Base-by-base conservation (phyloP, 2,329 filamentous ascomycete species). In the Pseudocercospora pini-densiflorae region DNA sequence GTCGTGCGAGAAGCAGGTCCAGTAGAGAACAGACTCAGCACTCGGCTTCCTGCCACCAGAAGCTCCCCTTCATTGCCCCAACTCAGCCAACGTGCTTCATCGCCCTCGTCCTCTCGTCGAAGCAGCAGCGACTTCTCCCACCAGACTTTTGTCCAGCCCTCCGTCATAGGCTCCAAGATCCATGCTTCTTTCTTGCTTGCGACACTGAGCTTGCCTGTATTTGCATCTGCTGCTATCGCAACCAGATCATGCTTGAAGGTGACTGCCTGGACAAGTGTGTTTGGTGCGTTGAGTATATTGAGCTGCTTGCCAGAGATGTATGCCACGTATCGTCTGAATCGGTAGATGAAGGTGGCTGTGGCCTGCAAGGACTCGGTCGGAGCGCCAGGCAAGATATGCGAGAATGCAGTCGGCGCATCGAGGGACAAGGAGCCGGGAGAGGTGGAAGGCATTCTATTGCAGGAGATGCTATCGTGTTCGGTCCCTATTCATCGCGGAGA, bases 301-400 rank as follows among this genome's bases (percentile, higher is more conserved):
- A 98, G 88, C 68, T 92, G 92, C 79, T 90, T 92, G 75, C 94
- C 94, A 67, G 92, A 95, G 71, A 97, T 91, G 81, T 98, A 99
- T 60, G 89, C 92, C 78, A 92, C 88, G 72, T 94, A 86, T 72
- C 91, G 89, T 75, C 87, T 85, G 71, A 85, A 85, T 74, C 91
- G 86, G 90, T 91, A 95, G 77, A 87, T 85, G 77, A 89, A 90
- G 68, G 89, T 90, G 79, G 88, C 88, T 77, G 93, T 84, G 81
- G 90, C 89, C 84, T 94, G 91, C 75, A 92, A 89, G 84, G 88
- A 90, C 75, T 90, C 85, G 83, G 88, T 88, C 78, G 92, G 91
- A 82, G 89, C 88, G 79, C 92, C 92, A 70, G 92, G 92, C 74
- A 94, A 86, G 81, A 94, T 88, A 31, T 77, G 74, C 51, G 66